A percentile compares a stretch with the other conserved stretches of the same genome.
These are phyloP conservation scores for Metschnikowia shivogae DNA, from an alignment of 805 yeast species.

Conservation along the genomic window DNA sequence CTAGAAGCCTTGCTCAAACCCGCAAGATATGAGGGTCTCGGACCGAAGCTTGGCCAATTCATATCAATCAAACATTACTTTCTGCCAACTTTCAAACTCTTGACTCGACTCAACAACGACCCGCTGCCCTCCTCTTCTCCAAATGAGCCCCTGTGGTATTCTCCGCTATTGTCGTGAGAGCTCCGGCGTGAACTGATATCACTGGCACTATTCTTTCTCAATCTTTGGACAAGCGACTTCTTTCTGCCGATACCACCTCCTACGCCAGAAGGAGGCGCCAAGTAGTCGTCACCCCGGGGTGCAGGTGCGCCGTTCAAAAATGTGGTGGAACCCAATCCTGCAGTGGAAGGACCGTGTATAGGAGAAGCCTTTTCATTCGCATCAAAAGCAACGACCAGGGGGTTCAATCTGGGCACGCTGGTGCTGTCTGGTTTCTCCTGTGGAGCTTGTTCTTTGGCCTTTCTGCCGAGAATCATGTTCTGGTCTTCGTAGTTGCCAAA, in stretches of 20 bases:
- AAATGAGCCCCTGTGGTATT: constrained; percentile 12
- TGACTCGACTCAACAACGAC: constrained; percentile 77
- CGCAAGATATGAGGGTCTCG: too few relatives aligned
- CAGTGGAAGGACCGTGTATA: constrained; percentile 80
- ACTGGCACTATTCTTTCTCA: constrained; percentile 40
- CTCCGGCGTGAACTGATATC: constrained; percentile 30
- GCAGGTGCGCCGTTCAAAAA: constrained; percentile 97
- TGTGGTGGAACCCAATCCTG: constrained; percentile 89
- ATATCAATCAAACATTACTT: constrained; percentile 19
- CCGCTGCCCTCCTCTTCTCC: constrained; percentile 16
- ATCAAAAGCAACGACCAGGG: constrained; percentile 63
- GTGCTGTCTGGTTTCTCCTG: constrained; percentile 21
- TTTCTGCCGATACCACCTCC: constrained; percentile 64
- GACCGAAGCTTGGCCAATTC: too few relatives aligned
- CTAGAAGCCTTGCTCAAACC: too few relatives aligned
- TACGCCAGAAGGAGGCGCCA: constrained; percentile 12
- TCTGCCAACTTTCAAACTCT: constrained; percentile 79
- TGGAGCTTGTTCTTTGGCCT: constrained; percentile 6
- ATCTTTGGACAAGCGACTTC: constrained; percentile 73
- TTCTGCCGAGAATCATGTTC: constrained; percentile 35
- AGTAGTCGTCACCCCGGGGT: constrained; percentile 38
- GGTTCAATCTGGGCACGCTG: constrained; percentile 45
- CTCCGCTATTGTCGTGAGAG: constrained; percentile 24
- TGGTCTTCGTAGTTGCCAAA: constrained; percentile 65
- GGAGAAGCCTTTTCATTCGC: constrained; percentile 62